Evolutionary conservation across 2,329 filamentous ascomycete species (phyloP).

Genomic region (Aspergillus jensenii): DNA sequence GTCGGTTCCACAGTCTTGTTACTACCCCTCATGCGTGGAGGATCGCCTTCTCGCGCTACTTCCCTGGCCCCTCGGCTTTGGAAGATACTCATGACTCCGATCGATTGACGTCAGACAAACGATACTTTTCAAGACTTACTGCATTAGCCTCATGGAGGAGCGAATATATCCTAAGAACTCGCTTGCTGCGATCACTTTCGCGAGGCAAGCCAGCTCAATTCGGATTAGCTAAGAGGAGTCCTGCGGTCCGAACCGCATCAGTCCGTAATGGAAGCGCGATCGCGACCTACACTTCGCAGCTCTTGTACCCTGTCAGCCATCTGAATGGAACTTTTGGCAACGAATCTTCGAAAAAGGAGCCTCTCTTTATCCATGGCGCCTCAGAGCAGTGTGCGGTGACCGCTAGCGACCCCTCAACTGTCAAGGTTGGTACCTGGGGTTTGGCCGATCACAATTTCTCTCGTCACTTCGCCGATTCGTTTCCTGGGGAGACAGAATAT

Average conservation of each 20-base stretch:
- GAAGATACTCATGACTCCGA: conserved; percentile 50
- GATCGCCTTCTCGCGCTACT: conserved; percentile 86
- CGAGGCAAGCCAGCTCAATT: conserved; percentile 71
- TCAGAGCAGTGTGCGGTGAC: conserved; percentile 76
- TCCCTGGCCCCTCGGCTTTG: conserved; percentile 70
- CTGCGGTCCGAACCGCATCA: conserved; percentile 53
- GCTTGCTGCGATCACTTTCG: conserved; percentile 75
- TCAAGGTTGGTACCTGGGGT: conserved; percentile 81
- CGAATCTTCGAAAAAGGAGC: conserved; percentile 66
- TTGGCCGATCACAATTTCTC: conserved; percentile 72
- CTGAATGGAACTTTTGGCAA: conserved; percentile 75
- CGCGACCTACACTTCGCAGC: conserved; percentile 80
- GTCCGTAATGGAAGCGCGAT: conserved; percentile 71
- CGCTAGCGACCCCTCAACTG: conserved; percentile 71
- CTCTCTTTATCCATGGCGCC: conserved; percentile 79
- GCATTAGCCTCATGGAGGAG: conserved; percentile 89
- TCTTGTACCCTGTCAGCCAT: conserved; percentile 75
- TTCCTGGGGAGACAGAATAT: conserved; percentile 71
- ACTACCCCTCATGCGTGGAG: conserved; percentile 93
- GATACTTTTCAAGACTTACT: conserved; percentile 79
- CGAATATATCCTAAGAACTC: conserved; percentile 87
- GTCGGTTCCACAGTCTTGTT: conserved; percentile 80
- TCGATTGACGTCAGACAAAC: conserved; percentile 67
- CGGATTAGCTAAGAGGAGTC: conserved; percentile 53
- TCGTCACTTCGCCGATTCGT: conserved; percentile 74